Base-by-base conservation (phyloP, 2,329 filamentous ascomycete genomes). In the Polytolypa hystricis region DNA sequence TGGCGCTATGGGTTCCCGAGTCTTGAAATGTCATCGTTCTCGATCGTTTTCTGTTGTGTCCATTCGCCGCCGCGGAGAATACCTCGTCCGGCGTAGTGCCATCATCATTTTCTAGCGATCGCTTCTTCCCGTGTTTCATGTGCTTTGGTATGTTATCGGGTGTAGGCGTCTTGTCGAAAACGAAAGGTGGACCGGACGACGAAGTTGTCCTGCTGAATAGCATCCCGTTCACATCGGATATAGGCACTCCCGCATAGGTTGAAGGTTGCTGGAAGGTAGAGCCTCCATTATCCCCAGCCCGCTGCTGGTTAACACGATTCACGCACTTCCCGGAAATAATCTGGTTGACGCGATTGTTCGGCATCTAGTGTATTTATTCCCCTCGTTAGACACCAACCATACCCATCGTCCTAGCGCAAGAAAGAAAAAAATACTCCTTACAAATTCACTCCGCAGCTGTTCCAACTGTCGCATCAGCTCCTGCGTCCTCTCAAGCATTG, bases 401-500 rank as follows among this genome's bases (percentile, higher is more conserved):
- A 25, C 7, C 7, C n/a, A 25, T 25, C 10, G n/a, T 25, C 19
- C 4, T 8, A 31, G 28, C 9, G 3, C 5, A 10, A 47, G n/a
- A n/a, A n/a, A n/a, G n/a, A n/a, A n/a, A n/a, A n/a, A n/a, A n/a
- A n/a, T n/a, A n/a, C n/a, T n/a, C n/a, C 54, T 41, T 44, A 64
- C 62, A 40, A 64, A 50, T 21, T 56, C 48, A 17, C 51, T 54
- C 29, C 56, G 51, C 11, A 60, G 37, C 7, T 55, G 36, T 10
- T 58, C 53, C 15, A 60, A 54, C 28, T 62, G 54, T 9, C 49
- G 48, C 33, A 64, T 46, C 33, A 65, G 49, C 34, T 56, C 50
- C 30, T 60, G 49, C 3, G 61, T 60, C 40, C 56, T 57, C 18
- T 59, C 54, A 11, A 65, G 43, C 50, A 65, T 61, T 5, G 52